Evolutionary conservation across 192 early-diverging fungal species (phyloP), one percentile per base, ranked within the genome.

Genomic region (Backusella tarrabulga): DNA sequence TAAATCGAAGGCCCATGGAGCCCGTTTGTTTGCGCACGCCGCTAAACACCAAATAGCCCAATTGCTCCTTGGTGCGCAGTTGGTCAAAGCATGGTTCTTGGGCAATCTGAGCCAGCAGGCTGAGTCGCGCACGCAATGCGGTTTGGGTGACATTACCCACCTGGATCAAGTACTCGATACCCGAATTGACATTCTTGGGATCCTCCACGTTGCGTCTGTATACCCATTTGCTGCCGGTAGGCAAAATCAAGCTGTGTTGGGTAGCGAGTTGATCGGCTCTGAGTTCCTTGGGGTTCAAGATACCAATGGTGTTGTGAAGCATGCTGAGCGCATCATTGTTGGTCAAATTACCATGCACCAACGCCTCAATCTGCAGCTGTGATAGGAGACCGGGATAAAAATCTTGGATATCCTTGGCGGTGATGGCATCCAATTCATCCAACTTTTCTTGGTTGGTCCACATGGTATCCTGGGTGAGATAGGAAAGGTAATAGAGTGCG

Each of bases 21-120:
- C 95, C 95, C 41, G 92, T 90, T 72, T 86, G 87, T 81, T 91
- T 92, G 66, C 92, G 84, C 35, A 93, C 80, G 9, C 90, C 90
- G 73, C 88, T 91, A 44, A 87, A 91, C 1, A 95, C 94, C 67
- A 92, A 81, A 72, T 95, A 95, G 26, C 94, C 92, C 17, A 95
- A 87, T 78, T 94, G 90, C 79, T 94, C 93, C 78, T 98, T 96
- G 19, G 97, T 99, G 19, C 97, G 88, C 66, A 99, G 84, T 78
- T 97, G 92, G 83, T 98, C 92, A 83, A 98, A 99, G 75, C 88
- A 93, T 29, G 96, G 95, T 79, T 99, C 97, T 67, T 92, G 85
- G 19, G 90, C 81, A 35, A 99, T 94, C 71, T 97, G 94, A 14
- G 90, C 87, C 68, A 96, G 68, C 56, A 99, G 87, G 42, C 87